Evolutionary conservation across 192 early-diverging fungal genomes (phyloP), one percentile per base, ranked within the genome.

Genomic region (Endogone sp.): DNA sequence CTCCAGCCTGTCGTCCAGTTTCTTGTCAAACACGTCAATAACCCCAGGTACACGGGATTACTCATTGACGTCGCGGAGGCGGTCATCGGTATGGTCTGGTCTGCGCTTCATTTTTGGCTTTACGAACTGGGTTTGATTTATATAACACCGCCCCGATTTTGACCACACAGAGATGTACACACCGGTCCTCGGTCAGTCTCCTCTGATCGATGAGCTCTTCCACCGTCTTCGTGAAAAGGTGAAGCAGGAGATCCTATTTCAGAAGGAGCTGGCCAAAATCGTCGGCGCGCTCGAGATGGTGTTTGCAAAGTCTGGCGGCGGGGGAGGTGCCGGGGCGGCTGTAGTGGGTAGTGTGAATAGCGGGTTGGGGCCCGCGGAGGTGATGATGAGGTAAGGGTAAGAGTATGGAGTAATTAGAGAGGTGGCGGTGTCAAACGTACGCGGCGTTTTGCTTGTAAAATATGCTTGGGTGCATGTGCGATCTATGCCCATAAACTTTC

Each of bases 201-300:
- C 85, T 4, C 63, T 91, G 10, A 90, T 97, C 37, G 91, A 93
- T 49, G 92, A 95, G 31, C 75, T 94, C 64, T 78, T 98, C 58
- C 23, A 73, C 31, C 83, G 84, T 28, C 69, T 98, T 49, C 74
- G 81, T 25, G 67, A 69, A 24, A 95, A 96, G 83, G 88, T 98
- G 6, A 79, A 83, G 27, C 24, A 70, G n/a, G 95, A 98, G 77
- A 75, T 98, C 62, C 79, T 82, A 6, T 59, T 94, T 69, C 94
- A 97, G 68, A 84, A 92, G 74, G 85, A 92, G 29, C 65, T 97
- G 63, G 66, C 75, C n/a, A 81, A 93, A 72, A 84, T 91, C 22
- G 74, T 97, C 66, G 95, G 94, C 54, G 85, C 92, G 24, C 81
- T 98, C 83, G 91, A 94, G 54, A 89, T 91, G 85, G 70, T 97